These are phyloP conservation scores for Dictyostelium intermedium DNA, from an alignment of 78 protist genomes.

Conservation along the genomic window DNA sequence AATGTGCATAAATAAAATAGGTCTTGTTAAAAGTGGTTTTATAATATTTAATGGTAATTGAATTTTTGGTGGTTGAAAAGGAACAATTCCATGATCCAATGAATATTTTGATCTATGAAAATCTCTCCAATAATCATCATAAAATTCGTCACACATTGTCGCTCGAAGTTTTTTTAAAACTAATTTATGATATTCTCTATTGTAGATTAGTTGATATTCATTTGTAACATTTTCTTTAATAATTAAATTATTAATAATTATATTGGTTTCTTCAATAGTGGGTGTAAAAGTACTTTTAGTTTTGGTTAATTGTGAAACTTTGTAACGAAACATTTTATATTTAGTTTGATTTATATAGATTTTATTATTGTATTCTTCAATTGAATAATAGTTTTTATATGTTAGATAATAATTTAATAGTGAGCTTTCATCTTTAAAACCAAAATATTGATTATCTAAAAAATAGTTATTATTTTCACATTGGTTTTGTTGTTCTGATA, in stretches of 20 bases:
- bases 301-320: not conserved
- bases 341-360: not conserved
- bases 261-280: not conserved
- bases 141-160: not conserved
- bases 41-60: not conserved
- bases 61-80: not conserved
- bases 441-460: not conserved
- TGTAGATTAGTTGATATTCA: not conserved
- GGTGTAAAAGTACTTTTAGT: not conserved
- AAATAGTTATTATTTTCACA: not conserved
- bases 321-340: not conserved
- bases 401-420: not conserved
- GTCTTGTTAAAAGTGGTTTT: slow-evolving; percentile 24
- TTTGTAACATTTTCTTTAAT: not conserved
- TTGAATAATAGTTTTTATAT: not conserved
- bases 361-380: not conserved
- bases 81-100: not conserved
- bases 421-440: not conserved
- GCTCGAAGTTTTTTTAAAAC: not conserved
- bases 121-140: not conserved
- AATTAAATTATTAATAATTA: not conserved
- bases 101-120: not conserved
- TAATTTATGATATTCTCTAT: not conserved
- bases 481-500: not conserved
- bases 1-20: not conserved